Evolutionary conservation across 345 rosid species (phyloP), one percentile per base, ranked within the genome.

Genomic region (Lepidium aucheri): DNA sequence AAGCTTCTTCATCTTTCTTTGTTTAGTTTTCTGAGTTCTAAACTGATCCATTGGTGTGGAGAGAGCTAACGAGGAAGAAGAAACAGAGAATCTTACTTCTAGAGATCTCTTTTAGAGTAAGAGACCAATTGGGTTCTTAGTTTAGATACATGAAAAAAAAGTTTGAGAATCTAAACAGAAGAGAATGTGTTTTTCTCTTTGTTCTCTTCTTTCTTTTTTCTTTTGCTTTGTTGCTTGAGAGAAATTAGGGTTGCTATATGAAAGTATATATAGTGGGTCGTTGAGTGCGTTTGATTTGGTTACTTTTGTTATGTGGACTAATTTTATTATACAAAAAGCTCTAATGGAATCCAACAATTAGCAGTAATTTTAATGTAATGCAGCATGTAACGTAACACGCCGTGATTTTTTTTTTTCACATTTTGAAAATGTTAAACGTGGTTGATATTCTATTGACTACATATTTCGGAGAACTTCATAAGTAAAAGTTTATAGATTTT

Each of bases 31-130:
- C 6, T 54, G 68, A 63, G 73, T 33, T 30, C 46, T 70, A 58
- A 84, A 70, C 1, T 96, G 60, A 69, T 86, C 97, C 98, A 90
- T 93, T 60, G n/a, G 43, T 6, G 33, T 32, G 16, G 40, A 63
- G 30, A 53, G 13, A 56, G 3, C 4, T 12, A 7, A 36, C 41
- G 22, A 35, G 51, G 59, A 8, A 10, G 12, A 68, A 22, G 22
- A 44, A 47, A 56, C 46, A 47, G 63, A 63, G 41, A 16, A 1
- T 55, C n/a, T 46, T 30, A 2, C 40, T 63, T 46, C 35, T 54
- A 51, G 16, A 18, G 63, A 53, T 53, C 69, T 70, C 42, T 53
- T 32, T 38, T 24, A 45, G 72, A 56, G n/a, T 35, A 45, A 55
- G 15, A 60, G 44, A 53, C 16, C 38, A 51, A 24, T 32, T 60